Base-by-base conservation (phyloP, 2,329 filamentous ascomycete genomes). In the Aspergillus uvarum region DNA sequence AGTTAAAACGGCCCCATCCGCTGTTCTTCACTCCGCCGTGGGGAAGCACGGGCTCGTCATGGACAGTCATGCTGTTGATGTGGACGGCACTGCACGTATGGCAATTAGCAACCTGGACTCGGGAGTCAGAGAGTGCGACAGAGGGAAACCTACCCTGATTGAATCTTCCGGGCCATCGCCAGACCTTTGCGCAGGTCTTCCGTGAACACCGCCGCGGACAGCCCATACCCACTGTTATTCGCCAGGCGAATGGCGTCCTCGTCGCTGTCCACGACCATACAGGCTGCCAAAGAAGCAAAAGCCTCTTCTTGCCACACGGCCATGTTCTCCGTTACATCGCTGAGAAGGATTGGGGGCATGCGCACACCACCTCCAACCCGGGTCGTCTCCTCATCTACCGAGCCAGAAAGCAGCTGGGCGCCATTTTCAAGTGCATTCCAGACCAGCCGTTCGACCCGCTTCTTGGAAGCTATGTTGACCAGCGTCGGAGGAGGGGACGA, bases 171-270 rank as follows among this genome's bases (percentile, higher is more conserved):
- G 2, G 87, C 86, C 47, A 89, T 73, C 2, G 82, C 78, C 63
- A 89, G 72, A 0, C 80, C 87, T 56, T 78, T 78, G 16, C 80
- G 72, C 54, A 93, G 73, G 72, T 91, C 85, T 64, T 85, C 79
- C 0, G 90, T 92, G 72, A 92, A 95, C 1, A 95, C 83, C 0
- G 89, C 83, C 1, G 86, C 83, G 2, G 81, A 81, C 5, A 95
- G 80, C 1, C 91, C 91, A 70, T 92, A 94, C 47, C 90, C 88
- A 11, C 88, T 90, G 64, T 92, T 87, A 71, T 96, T 95, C 4
- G 90, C 89, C 11, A 94, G 80, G 16, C 80, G 77, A 31, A 94
- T 76, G 0, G 89, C 90, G 57, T 91, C 89, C 42, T 90, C 87
- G 38, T 75, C 72, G 42, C 67, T 78, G 12, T 85, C 79, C 38